A percentile compares a stretch with the other conserved stretches of the same genome.
These are phyloP conservation scores for Magnolia changhungtana DNA, from an alignment of 164 flowering plant species.

Conservation along the genomic window DNA sequence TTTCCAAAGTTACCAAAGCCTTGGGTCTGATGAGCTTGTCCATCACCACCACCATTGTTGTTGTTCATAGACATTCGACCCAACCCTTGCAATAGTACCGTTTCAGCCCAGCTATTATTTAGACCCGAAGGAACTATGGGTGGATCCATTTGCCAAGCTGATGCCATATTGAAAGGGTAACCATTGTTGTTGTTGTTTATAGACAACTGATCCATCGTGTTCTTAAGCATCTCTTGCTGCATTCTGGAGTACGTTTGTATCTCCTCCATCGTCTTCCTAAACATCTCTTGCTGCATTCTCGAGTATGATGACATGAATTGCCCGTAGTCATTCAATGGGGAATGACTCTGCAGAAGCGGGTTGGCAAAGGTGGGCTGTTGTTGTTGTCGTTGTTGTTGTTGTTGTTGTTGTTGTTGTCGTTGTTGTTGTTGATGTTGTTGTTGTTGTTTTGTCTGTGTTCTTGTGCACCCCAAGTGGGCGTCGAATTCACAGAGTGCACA, in stretches of 20 bases:
- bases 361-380: background rate
- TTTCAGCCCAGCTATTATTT: background rate
- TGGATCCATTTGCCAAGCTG: background rate
- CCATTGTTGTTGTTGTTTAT: too few species aligned
- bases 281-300: background rate
- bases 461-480: constrained; percentile 28
- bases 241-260: background rate
- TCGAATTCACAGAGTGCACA: constrained; percentile 33
- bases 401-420: background rate
- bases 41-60: background rate
- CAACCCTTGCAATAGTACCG: background rate
- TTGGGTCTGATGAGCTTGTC: background rate
- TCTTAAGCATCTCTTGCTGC: too few species aligned
- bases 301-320: background rate
- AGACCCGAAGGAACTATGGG: background rate
- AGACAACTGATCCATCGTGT: too few species aligned
- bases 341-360: background rate
- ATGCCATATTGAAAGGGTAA: background rate
- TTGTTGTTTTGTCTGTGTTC: background rate
- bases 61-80: background rate
- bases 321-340: background rate
- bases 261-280: background rate
- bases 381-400: background rate
- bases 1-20: background rate
- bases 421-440: background rate